These are phyloP conservation scores for Trichopus zeylanicus DNA, from an alignment of 116 monocot genomes.

Conservation along the genomic window DNA sequence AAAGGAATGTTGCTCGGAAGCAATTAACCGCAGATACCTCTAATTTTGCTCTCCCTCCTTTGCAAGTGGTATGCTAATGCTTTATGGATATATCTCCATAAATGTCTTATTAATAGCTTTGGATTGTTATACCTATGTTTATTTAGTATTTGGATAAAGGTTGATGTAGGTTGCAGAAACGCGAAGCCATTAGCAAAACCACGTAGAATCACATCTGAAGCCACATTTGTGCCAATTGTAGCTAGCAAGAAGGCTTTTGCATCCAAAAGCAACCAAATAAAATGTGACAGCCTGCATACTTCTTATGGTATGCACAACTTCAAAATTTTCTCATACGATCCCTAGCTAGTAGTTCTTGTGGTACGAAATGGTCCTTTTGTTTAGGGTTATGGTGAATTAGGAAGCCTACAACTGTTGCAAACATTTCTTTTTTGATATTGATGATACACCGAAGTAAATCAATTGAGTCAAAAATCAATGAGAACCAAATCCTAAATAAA, in stretches of 20 bases:
- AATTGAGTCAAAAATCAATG: no score
- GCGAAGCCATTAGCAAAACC: slow-evolving; percentile 34
- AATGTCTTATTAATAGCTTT: background rate
- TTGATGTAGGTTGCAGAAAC: slow-evolving; percentile 7
- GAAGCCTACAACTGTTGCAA: no score
- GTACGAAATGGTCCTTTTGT: no score
- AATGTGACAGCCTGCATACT: slow-evolving; percentile 1
- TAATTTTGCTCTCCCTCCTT: slow-evolving; percentile 2
- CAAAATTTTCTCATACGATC: no score
- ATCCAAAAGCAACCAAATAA: slow-evolving; percentile 17
- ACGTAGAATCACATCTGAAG: slow-evolving; percentile 26
- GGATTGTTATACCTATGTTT: background rate
- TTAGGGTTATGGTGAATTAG: no score
- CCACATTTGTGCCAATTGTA: slow-evolving; percentile 10
- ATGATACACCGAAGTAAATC: no score
- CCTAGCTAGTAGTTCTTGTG: no score
- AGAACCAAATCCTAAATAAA: no score
- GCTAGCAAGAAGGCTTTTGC: slow-evolving; percentile 21
- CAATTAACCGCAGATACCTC: slow-evolving; percentile 12
- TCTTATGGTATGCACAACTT: background rate
- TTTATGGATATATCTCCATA: background rate
- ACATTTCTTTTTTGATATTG: no score
- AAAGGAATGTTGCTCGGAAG: slow-evolving; percentile 12
- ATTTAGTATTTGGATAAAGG: slow-evolving; percentile 23
- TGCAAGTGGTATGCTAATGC: background rate